Base-by-base conservation (phyloP, 306 rosid genomes). In the Argentina anserina region DNA sequence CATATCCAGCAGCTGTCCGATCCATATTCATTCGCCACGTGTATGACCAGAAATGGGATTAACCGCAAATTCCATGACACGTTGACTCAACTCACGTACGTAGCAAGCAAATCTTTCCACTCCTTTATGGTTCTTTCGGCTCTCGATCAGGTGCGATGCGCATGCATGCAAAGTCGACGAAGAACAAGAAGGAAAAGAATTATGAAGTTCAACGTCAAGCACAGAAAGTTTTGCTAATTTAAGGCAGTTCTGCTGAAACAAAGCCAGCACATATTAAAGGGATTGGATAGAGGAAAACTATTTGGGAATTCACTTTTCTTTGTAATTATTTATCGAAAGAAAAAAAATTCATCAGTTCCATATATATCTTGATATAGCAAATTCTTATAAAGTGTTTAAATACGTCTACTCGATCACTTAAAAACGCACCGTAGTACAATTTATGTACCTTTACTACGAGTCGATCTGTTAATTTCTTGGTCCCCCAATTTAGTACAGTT, bases 61-160 rank as follows among this genome's bases (percentile, higher is more conserved):
- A 43, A 70, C 65, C 65, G 5, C 65, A 70, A 33, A 2, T 37
- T 18, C 65, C 9, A 0, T 15, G 75, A 70, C 75, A 70, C 75
- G 75, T 55, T n/a, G 1, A 9, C 31, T 34, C 11, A 5, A 53
- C 55, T 71, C 53, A 71, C 75, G 75, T 26, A 9, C 65, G 7
- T 23, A 3, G 37, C n/a, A 9, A 49, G 33, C 7, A 55, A 20
- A 69, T 47, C 61, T 47, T 67, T 67, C 29, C 28, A 9, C 11
- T 46, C 25, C 46, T 50, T 69, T 69, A 18, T 69, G 47, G 63
- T 50, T 31, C 63, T 52, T 69, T 70, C n/a, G 60, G 66, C 66
- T 60, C 41, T 1, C 12, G 13, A 7, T 15, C 74, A 52, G 26
- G 74, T 52, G 74, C 63, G 2, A 7, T 21, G 63, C 62, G 7